phyloP scores from a whole-genome alignment of 2,329 filamentous ascomycete species.

The Ascochyta koolunga region DNA sequence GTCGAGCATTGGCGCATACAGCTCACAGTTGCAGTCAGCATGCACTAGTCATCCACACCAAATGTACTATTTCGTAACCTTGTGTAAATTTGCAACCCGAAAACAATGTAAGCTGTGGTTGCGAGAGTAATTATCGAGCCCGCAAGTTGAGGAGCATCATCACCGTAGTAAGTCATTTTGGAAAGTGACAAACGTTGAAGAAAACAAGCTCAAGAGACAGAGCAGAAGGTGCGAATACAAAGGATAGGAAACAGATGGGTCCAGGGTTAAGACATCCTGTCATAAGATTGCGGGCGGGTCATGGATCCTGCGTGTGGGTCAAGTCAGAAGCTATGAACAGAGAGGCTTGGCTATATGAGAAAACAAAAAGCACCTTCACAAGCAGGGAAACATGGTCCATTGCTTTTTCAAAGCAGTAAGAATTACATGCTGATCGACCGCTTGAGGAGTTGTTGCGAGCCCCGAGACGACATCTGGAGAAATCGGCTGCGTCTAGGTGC shows the following conservation, averaged over 20 bases:
- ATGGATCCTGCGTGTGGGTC: background rate
- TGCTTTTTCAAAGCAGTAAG: background rate
- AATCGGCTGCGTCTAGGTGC: background rate
- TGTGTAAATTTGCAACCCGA: conserved; percentile 26
- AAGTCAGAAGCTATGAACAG: conserved; percentile 1
- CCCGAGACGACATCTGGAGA: background rate
- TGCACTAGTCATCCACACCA: conserved; percentile 42
- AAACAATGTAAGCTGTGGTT: conserved; percentile 21
- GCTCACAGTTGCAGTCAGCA: conserved; percentile 14
- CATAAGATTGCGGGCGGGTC: conserved; percentile 8
- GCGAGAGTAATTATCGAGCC: conserved; percentile 25
- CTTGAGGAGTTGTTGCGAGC: background rate
- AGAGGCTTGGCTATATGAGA: background rate
- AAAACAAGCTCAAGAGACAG: background rate
- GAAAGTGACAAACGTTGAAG: background rate
- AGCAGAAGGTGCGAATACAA: background rate
- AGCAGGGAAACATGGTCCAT: background rate
- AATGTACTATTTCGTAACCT: conserved; percentile 26
- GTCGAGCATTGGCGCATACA: background rate
- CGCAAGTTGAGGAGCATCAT: conserved; percentile 19
- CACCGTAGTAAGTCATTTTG: conserved; percentile 12
- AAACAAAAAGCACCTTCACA: background rate
- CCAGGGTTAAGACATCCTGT: background rate
- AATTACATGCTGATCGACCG: background rate
- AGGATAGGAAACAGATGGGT: background rate